These are phyloP conservation scores for Monotropa hypopitys DNA, from an alignment of 179 eudicot species.

Conservation along the genomic window DNA sequence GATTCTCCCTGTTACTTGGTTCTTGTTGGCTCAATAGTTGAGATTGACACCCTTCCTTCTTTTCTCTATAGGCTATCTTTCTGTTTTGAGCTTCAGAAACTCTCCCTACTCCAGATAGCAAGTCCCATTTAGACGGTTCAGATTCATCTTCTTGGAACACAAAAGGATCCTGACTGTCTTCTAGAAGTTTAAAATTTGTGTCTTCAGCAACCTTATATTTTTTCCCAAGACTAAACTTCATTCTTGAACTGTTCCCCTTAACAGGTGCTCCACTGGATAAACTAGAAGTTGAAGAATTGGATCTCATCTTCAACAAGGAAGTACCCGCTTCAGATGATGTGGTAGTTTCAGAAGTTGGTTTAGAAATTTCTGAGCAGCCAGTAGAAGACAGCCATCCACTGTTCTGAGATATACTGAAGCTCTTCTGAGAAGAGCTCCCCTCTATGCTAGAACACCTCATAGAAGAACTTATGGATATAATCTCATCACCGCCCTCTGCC, in stretches of 20 bases:
- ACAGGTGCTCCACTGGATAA: slow-evolving; percentile 35
- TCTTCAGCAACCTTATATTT: slow-evolving; percentile 28
- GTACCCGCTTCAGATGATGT: slow-evolving; percentile 30
- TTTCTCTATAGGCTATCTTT: slow-evolving; percentile 14
- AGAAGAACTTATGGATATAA: slow-evolving; percentile 36
- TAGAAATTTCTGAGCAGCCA: slow-evolving; percentile 22
- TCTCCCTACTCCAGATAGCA: slow-evolving; percentile 29
- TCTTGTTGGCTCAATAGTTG: slow-evolving; percentile 39
- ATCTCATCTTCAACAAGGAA: slow-evolving; percentile 33
- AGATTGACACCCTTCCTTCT: slow-evolving; percentile 27
- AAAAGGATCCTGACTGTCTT: slow-evolving; percentile 73
- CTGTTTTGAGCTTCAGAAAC: slow-evolving; percentile 27
- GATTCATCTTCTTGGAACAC: slow-evolving; percentile 82
- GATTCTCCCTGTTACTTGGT: slow-evolving; percentile 22
- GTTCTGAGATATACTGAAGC: slow-evolving; percentile 30
- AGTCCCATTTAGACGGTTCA: slow-evolving; percentile 77
- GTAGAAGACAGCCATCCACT: slow-evolving; percentile 27
- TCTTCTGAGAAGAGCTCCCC: slow-evolving; percentile 38
- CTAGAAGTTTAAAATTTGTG: slow-evolving; percentile 24
- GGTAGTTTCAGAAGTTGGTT: slow-evolving; percentile 27
- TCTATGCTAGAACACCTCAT: slow-evolving; percentile 36
- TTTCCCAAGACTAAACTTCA: slow-evolving; percentile 24
- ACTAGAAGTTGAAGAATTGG: slow-evolving; percentile 31
- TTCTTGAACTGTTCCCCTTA: slow-evolving; percentile 19
- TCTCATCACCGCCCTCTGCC: slow-evolving; percentile 31